Conservation (phyloP, 495 filamentous ascomycete genomes). For the Xylaria cubensis region DNA sequence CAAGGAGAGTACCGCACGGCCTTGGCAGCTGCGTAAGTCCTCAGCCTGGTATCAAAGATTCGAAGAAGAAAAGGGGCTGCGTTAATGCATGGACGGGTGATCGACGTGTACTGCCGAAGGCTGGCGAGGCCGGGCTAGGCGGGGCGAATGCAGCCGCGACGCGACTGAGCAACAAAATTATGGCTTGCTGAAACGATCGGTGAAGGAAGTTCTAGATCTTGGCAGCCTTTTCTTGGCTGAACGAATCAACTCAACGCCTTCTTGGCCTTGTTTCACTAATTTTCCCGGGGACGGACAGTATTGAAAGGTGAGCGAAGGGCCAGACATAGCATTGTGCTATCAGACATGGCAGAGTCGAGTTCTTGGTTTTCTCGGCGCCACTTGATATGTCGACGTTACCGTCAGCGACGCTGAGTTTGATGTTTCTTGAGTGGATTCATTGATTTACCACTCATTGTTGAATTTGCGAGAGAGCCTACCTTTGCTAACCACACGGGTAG, state of each 20-base stretch:
- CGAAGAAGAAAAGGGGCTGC: constrained; percentile 10
- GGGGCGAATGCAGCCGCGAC: constrained; percentile 23
- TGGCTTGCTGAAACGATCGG: constrained; percentile 2
- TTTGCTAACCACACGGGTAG: not conserved
- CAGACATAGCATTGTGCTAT: not conserved
- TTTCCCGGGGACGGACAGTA: not conserved
- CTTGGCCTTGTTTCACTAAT: not conserved
- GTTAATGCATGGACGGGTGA: constrained; percentile 12
- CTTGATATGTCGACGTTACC: not conserved
- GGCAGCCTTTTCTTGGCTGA: constrained; percentile 8
- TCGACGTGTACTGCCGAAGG: constrained; percentile 21
- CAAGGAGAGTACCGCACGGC: not conserved
- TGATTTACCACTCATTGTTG: not conserved
- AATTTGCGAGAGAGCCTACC: not conserved
- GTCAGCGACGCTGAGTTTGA: not conserved
- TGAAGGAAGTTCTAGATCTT: not conserved
- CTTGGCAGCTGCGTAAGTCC: constrained; percentile 20
- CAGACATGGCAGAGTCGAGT: not conserved
- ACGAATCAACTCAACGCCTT: not conserved
- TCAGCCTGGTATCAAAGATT: constrained; percentile 4
- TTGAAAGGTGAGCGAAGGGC: not conserved
- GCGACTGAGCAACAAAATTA: not conserved
- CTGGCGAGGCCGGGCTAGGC: constrained; percentile 9
- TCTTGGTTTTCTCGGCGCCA: not conserved
- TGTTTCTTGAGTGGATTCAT: not conserved